phyloP scores from a whole-genome alignment of 106 monocot genomes.

The Xerophyta viscosa region DNA sequence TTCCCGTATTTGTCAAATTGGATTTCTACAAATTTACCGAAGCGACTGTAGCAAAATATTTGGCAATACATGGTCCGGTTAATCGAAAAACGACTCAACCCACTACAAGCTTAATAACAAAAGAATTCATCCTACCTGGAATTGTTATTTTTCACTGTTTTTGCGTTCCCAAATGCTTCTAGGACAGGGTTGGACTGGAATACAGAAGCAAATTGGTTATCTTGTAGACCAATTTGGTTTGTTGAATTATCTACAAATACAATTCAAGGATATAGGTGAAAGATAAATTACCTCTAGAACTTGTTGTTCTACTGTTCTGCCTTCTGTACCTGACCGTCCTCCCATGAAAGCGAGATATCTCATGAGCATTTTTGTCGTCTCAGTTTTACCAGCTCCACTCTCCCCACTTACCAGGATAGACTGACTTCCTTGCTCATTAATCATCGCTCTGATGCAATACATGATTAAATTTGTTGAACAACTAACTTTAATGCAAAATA shows the following conservation, averaged over 20 bases:
- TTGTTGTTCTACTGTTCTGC: constrained; percentile 27
- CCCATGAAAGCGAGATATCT: constrained; percentile 35
- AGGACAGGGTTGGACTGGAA: constrained; percentile 75
- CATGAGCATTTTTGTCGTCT: constrained; percentile 25
- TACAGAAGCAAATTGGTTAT: too few species aligned
- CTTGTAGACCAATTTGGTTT: too few species aligned
- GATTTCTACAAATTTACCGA: constrained; percentile 63
- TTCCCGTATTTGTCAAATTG: constrained; percentile 49
- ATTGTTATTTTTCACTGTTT: constrained; percentile 62
- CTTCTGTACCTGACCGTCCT: constrained; percentile 18
- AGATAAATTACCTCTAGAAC: constrained; percentile 19
- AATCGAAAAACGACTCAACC: too few species aligned
- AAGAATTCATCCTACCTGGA: too few species aligned
- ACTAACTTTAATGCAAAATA: too few species aligned
- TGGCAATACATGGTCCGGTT: too few species aligned
- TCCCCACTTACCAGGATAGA: constrained; percentile 31
- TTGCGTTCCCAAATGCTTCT: constrained; percentile 70
- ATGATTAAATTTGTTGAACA: too few species aligned
- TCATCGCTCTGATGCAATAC: constrained; percentile 29
- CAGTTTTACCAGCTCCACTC: constrained; percentile 32
- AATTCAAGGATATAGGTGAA: too few species aligned
- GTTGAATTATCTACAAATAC: too few species aligned
- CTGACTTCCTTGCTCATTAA: constrained; percentile 25
- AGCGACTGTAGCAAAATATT: constrained; percentile 54
- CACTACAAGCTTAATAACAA: too few species aligned